Evolutionary conservation across 2,329 filamentous ascomycete species (phyloP).

Genomic region (Colletotrichum siamense): DNA sequence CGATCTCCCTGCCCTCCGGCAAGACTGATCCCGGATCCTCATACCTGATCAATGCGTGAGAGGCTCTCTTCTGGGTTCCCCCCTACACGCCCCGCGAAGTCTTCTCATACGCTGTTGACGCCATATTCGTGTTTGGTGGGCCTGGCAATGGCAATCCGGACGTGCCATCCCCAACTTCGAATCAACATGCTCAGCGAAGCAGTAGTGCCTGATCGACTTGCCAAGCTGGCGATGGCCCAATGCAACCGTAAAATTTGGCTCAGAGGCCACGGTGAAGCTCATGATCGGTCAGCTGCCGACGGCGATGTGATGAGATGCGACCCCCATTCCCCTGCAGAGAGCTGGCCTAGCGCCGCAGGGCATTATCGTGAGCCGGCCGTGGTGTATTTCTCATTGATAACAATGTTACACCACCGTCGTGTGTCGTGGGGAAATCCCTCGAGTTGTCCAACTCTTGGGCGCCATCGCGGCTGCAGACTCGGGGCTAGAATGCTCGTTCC

Average conservation of each 20-base stretch:
- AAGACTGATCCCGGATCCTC: slow-evolving; percentile 12
- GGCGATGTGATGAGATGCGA: background rate
- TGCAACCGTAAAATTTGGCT: slow-evolving; percentile 1
- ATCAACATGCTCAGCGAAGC: background rate
- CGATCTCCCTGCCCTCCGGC: slow-evolving; percentile 8
- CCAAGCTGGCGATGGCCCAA: background rate
- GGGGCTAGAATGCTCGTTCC: slow-evolving; percentile 13
- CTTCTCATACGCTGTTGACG: background rate
- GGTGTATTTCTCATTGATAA: background rate
- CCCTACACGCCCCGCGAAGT: background rate
- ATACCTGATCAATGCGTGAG: slow-evolving; percentile 12
- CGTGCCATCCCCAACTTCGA: background rate
- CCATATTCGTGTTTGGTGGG: slow-evolving; percentile 1
- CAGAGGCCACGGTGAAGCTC: background rate
- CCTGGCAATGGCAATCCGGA: background rate
- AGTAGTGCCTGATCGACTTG: slow-evolving; percentile 6
- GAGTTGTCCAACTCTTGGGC: background rate
- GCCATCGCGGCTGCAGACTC: background rate
- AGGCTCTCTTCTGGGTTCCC: background rate
- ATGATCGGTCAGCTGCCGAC: slow-evolving; percentile 16
- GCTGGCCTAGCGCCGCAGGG: background rate
- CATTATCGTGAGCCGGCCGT: background rate
- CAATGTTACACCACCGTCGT: background rate
- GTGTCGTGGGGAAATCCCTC: background rate
- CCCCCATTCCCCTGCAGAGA: background rate